Evolutionary conservation across 2,329 filamentous ascomycete species (phyloP).

Genomic region (Paecilomyces sp.): DNA sequence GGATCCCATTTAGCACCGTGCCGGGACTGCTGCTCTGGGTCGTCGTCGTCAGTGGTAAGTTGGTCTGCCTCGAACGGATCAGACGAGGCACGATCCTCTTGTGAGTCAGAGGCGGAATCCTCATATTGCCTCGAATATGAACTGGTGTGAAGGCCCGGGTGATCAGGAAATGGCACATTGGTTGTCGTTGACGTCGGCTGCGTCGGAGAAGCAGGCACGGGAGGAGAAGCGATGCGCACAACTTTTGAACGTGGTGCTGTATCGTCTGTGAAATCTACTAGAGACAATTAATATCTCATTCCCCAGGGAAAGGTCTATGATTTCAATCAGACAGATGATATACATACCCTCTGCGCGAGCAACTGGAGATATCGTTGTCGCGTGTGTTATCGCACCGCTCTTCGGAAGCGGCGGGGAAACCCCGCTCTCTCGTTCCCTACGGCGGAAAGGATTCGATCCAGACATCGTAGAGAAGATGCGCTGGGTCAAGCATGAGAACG

Average conservation of each 20-base stretch:
- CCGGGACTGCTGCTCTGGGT: conserved; percentile 5
- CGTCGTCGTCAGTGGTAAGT: conserved; percentile 18
- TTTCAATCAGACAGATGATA: neutral
- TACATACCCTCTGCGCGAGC: neutral
- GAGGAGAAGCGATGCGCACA: conserved; percentile 33
- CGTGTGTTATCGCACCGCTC: conserved; percentile 9
- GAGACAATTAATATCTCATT: neutral
- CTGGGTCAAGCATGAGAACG: conserved; percentile 23
- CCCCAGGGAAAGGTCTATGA: neutral
- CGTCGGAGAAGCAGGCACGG: conserved; percentile 20
- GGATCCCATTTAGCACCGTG: conserved; percentile 3
- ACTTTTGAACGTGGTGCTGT: conserved; percentile 10
- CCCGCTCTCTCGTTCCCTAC: conserved; percentile 30
- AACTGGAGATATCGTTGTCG: conserved; percentile 7
- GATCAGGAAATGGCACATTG: conserved; percentile 11
- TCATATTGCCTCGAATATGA: conserved; percentile 16
- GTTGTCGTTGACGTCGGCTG: conserved; percentile 3
- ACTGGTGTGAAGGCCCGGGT: conserved; percentile 11
- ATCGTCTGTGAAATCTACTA: conserved; percentile 1
- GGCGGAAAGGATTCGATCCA: conserved; percentile 46
- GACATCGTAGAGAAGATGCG: conserved; percentile 32
- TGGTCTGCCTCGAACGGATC: conserved; percentile 33
- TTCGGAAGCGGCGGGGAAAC: conserved; percentile 14
- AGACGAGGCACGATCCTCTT: conserved; percentile 22
- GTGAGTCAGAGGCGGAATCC: conserved; percentile 16